Evolutionary conservation across 306 rosid species (phyloP).

Genomic region (Gastrolobium villosum): DNA sequence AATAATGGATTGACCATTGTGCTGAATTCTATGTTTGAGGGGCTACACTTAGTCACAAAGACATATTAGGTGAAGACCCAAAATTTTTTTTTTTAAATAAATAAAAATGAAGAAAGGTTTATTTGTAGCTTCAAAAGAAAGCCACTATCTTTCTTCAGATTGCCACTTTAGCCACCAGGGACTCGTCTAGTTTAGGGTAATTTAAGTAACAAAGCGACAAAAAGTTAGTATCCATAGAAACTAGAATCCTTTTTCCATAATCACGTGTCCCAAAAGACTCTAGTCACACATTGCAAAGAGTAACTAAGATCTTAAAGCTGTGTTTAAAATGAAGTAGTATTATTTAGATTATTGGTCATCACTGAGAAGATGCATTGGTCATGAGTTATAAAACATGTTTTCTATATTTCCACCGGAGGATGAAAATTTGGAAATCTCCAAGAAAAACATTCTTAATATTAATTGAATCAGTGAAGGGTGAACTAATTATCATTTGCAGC

Average conservation of each 20-base stretch:
- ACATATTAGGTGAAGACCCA: background rate
- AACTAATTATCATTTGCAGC: slow-evolving; percentile 22
- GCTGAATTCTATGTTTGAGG: slow-evolving; percentile 28
- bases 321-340: background rate
- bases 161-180: slow-evolving; percentile 19
- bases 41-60: background rate
- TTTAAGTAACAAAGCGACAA: slow-evolving; percentile 17
- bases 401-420: background rate
- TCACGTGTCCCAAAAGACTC: background rate
- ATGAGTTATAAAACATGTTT: slow-evolving; percentile 10
- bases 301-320: slow-evolving; percentile 16
- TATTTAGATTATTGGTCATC: background rate
- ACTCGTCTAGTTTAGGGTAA: background rate
- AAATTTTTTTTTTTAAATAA: too few relatives aligned
- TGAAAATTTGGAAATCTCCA: background rate
- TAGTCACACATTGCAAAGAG: background rate
- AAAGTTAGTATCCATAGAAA: slow-evolving; percentile 3
- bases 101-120: background rate
- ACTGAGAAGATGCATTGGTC: slow-evolving; percentile 11
- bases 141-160: slow-evolving; percentile 45
- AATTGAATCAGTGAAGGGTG: slow-evolving; percentile 30
- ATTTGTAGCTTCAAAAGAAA: slow-evolving; percentile 42
- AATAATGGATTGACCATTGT: slow-evolving; percentile 37
- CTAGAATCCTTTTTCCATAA: slow-evolving; percentile 18
- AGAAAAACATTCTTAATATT: slow-evolving; percentile 35